phyloP scores from a whole-genome alignment of 768 basidiomycete species.

The Serendipita sp. region DNA sequence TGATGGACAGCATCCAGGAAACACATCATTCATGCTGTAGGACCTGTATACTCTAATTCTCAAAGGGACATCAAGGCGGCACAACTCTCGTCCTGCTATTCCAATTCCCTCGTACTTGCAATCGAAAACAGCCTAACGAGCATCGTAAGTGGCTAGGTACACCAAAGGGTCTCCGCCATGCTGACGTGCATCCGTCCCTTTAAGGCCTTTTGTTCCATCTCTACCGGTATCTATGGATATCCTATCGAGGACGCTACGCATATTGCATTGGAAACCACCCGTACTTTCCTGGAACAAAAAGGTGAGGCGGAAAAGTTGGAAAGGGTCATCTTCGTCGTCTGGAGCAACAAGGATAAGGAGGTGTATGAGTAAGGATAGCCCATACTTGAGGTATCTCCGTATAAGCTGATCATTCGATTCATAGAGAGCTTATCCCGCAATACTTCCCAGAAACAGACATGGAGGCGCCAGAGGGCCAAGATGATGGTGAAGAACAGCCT shows the following conservation, averaged over 20 bases:
- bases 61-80: constrained; percentile 29
- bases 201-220: constrained; percentile 69
- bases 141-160: constrained; percentile 30
- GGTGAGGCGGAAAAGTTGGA: constrained; percentile 33
- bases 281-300: constrained; percentile 40
- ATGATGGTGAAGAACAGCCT: background rate
- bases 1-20: constrained; percentile 24
- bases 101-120: constrained; percentile 43
- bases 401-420: background rate
- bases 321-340: constrained; percentile 60
- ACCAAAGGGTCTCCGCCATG: no score
- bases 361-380: constrained; percentile 43
- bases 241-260: constrained; percentile 57
- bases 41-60: constrained; percentile 42
- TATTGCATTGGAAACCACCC: constrained; percentile 44
- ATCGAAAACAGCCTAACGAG: constrained; percentile 41
- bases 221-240: constrained; percentile 66
- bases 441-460: background rate
- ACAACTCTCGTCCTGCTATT: constrained; percentile 55
- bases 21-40: constrained; percentile 68
- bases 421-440: background rate
- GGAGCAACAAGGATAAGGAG: constrained; percentile 42
- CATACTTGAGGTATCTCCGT: background rate
- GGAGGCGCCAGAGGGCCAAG: background rate
- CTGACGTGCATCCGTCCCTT: background rate